Percentiles rank a stretch among this genome's conserved stretches.
These are phyloP conservation scores for Nannizziopsis barbatae DNA, from an alignment of 2,329 filamentous ascomycete genomes.

Conservation along the genomic window DNA sequence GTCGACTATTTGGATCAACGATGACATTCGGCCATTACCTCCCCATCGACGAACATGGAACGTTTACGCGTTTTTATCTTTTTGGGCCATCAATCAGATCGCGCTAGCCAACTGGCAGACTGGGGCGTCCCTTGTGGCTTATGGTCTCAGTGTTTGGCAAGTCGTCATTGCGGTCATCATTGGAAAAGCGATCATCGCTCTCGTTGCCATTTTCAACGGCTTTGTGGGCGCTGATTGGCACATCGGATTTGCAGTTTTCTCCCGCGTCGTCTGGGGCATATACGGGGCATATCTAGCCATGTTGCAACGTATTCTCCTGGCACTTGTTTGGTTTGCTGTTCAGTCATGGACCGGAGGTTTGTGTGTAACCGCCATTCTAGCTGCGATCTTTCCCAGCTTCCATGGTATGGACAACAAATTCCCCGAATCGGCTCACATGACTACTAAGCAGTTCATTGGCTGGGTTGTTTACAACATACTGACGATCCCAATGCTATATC, in stretches of 20 bases:
- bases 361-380: constrained; percentile 9
- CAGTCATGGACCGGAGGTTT: constrained; percentile 22
- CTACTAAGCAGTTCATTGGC: constrained; percentile 28
- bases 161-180: constrained; percentile 19
- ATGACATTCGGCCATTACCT: constrained; percentile 24
- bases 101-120: constrained; percentile 6
- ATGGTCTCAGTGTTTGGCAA: constrained; percentile 23
- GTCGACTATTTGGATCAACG: constrained; percentile 21
- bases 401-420: constrained; percentile 28
- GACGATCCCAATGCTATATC: constrained; percentile 33
- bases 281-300: constrained; percentile 33
- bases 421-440: constrained; percentile 25
- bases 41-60: constrained; percentile 22
- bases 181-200: constrained; percentile 23
- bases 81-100: constrained; percentile 13
- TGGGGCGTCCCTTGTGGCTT: constrained; percentile 25
- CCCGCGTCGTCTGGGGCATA: constrained; percentile 34
- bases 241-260: constrained; percentile 36
- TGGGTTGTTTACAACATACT: constrained; percentile 31
- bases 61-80: constrained; percentile 17
- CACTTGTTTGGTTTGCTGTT: constrained; percentile 31
- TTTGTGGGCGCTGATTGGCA: constrained; percentile 34
- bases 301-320: constrained; percentile 32
- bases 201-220: constrained; percentile 29
- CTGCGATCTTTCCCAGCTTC: constrained; percentile 17